Evolutionary conservation across 495 filamentous ascomycete genomes (phyloP).

Genomic region (Annulohypoxylon bovei): DNA sequence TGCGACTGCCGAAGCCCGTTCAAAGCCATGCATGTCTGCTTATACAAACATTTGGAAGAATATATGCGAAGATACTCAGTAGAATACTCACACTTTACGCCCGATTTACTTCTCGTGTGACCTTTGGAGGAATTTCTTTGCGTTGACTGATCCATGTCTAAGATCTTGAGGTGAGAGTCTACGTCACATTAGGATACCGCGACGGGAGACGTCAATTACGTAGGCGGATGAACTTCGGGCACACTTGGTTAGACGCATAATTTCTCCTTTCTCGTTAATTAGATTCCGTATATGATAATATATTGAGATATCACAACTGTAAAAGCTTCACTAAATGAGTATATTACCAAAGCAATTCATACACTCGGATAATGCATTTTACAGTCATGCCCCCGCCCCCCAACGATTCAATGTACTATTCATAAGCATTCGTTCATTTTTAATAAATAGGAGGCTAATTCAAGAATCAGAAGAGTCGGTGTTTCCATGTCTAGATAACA

Average conservation of each 20-base stretch:
- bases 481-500: conserved; percentile 7
- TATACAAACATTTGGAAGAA: not conserved
- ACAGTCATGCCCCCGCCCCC: no score
- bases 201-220: not conserved
- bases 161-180: not conserved
- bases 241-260: not conserved
- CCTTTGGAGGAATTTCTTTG: conserved; percentile 41
- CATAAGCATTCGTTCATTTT: not conserved
- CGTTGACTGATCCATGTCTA: conserved; percentile 50
- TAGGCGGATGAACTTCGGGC: not conserved
- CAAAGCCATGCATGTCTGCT: not conserved
- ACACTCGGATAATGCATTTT: no score
- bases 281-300: no score
- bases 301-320: no score
- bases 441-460: no score
- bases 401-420: not conserved
- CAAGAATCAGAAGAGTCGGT: not conserved
- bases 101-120: conserved; percentile 53
- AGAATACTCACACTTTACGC: conserved; percentile 50
- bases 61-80: not conserved
- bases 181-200: not conserved
- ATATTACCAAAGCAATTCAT: no score
- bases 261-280: not conserved
- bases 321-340: no score
- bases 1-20: not conserved